A percentile compares a stretch with the other conserved stretches of the same genome.
Conservation (phyloP, 345 rosid genomes). For the Cochlearia excelsa region DNA sequence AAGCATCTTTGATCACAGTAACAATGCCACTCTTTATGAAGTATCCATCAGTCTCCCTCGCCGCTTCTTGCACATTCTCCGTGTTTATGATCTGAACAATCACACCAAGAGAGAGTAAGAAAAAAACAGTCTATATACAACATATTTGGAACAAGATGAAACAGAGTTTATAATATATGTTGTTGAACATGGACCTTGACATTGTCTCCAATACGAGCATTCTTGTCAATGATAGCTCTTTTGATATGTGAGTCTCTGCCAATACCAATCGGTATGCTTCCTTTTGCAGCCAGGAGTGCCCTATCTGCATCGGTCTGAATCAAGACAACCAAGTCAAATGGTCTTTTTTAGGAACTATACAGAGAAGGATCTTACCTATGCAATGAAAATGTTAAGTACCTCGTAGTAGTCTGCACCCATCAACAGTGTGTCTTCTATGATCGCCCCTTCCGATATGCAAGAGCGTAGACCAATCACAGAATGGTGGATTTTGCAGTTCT, state of each 20-base stretch:
- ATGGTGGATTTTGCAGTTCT: conserved; percentile 96
- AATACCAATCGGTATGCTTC: conserved; percentile 85
- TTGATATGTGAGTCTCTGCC: conserved; percentile 83
- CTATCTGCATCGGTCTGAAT: conserved; percentile 85
- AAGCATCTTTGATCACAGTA: conserved; percentile 88
- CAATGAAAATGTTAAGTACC: conserved; percentile 38
- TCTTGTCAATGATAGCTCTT: conserved; percentile 94
- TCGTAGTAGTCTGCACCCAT: conserved; percentile 99
- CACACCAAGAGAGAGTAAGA: not conserved
- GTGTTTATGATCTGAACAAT: conserved; percentile 66
- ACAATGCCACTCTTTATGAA: conserved; percentile 97
- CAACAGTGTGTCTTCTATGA: conserved; percentile 81
- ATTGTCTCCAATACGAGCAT: conserved; percentile 82
- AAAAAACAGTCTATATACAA: not conserved
- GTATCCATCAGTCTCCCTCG: conserved; percentile 91
- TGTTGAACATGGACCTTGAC: conserved; percentile 54
- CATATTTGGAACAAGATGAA: not conserved
- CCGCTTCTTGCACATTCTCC: conserved; percentile 90
- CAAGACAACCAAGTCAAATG: not conserved
- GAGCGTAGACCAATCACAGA: conserved; percentile 94
- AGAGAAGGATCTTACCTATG: not conserved
- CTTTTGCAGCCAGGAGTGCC: conserved; percentile 78
- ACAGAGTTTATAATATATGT: not conserved
- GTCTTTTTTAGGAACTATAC: not conserved
- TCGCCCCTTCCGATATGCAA: conserved; percentile 93